Base-by-base conservation (phyloP, 192 early-diverging fungal species). In the Coemansia asiatica region DNA sequence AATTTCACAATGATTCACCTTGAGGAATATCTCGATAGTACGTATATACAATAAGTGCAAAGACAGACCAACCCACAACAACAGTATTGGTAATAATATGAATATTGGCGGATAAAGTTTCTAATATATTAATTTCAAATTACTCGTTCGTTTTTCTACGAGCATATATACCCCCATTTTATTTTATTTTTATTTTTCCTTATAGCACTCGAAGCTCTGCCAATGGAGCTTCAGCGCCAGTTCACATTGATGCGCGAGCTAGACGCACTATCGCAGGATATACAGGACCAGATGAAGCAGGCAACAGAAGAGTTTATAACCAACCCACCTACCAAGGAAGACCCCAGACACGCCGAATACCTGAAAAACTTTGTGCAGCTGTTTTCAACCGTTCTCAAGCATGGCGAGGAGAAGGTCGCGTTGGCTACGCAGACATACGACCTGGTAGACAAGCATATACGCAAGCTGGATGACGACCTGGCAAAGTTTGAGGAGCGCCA, bases 231-330 rank as follows among this genome's bases (percentile, higher is more conserved):
- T 18, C 89, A 90, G 56, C 84, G 94, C 31, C 93, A 94, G 61
- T 95, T 98, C 46, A 91, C 95, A 18, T 76, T 96, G 68, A 96
- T 98, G 93, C 87, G 91, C 21, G 94, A 97, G 76, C 87, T 97
- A 18, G 95, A 95, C 71, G 89, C 88, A 22, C 36, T 84, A 0
- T 84, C 83, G 5, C 83, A 84, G 86, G 91, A 91, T 56, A 85
- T 90, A n/a, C 89, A 90, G 69, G 83, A 87, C 29, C 74, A 82
- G 9, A 87, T 93, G 47, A 85, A 88, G 15, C 60, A 81, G 15
- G 85, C 89, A 59, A 91, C 92, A 6, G 71, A 79, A 6, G 80
- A 87, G n/a, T 92, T 96, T 63, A 83, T 98, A 55, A 76, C 85
- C 33, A 84, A 87, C 10, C 72, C 87, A 27, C 66, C 71, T 1